Evolutionary conservation across 768 basidiomycete genomes (phyloP), one percentile per base, ranked within the genome.

Genomic region (Leccinum disarticulatum): DNA sequence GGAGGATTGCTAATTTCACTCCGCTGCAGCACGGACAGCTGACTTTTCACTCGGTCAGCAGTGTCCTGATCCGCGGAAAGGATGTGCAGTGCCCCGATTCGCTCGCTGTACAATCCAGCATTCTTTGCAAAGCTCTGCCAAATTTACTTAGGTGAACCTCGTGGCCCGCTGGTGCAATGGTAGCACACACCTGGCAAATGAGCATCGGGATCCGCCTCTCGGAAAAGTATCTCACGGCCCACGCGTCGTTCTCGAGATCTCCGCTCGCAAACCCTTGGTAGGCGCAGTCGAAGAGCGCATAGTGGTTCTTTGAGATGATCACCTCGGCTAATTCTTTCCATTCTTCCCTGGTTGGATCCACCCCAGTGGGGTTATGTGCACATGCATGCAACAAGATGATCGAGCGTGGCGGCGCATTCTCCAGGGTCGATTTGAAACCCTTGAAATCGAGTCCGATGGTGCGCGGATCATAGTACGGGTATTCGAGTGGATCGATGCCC

Each of bases 221-320:
- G 51, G 87, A 88, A 77, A 99, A 98, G 77, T 91, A 82, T 65
- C 93, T 80, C 64, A 98, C 91, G 14, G 95, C 93, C 82, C 87
- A 90, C 6, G 94, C 95, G 71, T 99, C 97, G 66, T 85, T 84
- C 71, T 95, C 88, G 68, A 97, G 79, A 72, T 93, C 87, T 1
- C 95, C 95, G 66, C 91, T 93, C 17, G 95, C 95, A 73, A 98
- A 98, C 17, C 95, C 95, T 76, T 97, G 95, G 77, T 98, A 98
- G 3, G 95, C 95, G 71, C 89, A 90, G 77, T 98, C 95, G 72
- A 98, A 93, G 77, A 96, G 95, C 33, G 88, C 88, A 69, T 86
- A 96, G 73, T 95, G 95, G 14, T 83, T 80, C 75, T 87, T 89
- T 51, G 78, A 75, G 31, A 88, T 71, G 71, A 97, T 83, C 56